phyloP scores from a whole-genome alignment of 805 yeast genomes.

The Candida manassasensis region DNA sequence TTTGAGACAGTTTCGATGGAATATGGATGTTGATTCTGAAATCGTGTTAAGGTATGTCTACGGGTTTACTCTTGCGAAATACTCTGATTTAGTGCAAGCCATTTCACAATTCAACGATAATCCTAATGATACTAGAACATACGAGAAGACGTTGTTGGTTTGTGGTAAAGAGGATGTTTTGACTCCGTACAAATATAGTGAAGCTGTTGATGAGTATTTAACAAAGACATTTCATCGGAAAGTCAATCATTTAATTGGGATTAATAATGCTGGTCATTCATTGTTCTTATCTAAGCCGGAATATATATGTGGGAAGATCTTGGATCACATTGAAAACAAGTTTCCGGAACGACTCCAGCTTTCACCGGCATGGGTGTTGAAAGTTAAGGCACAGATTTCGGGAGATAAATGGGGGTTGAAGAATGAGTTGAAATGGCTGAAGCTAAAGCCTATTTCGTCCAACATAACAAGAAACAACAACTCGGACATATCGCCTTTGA shows the following conservation, averaged over 20 bases:
- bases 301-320: constrained; percentile 53
- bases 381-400: constrained; percentile 54
- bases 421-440: constrained; percentile 69
- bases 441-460: constrained; percentile 46
- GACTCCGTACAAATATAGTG: constrained; percentile 43
- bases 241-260: constrained; percentile 30
- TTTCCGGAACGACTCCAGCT: constrained; percentile 48
- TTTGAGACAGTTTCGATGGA: constrained; percentile 63
- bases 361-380: constrained; percentile 67
- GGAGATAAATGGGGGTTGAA: constrained; percentile 79
- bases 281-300: constrained; percentile 61
- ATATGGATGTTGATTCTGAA: constrained; percentile 54
- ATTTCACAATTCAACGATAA: constrained; percentile 32
- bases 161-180: constrained; percentile 57
- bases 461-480: constrained; percentile 31
- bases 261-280: constrained; percentile 60
- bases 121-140: constrained; percentile 23
- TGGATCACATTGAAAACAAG: constrained; percentile 49
- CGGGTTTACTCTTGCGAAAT: constrained; percentile 44
- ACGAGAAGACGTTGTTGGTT: constrained; percentile 48
- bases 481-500: constrained; percentile 39
- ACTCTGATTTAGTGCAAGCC: constrained; percentile 41
- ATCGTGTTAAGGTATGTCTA: constrained; percentile 50
- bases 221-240: constrained; percentile 17
- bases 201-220: constrained; percentile 24